These are phyloP conservation scores for Lichtheimia ramosa DNA, from an alignment of 371 early-diverging fungal species.

Conservation along the genomic window DNA sequence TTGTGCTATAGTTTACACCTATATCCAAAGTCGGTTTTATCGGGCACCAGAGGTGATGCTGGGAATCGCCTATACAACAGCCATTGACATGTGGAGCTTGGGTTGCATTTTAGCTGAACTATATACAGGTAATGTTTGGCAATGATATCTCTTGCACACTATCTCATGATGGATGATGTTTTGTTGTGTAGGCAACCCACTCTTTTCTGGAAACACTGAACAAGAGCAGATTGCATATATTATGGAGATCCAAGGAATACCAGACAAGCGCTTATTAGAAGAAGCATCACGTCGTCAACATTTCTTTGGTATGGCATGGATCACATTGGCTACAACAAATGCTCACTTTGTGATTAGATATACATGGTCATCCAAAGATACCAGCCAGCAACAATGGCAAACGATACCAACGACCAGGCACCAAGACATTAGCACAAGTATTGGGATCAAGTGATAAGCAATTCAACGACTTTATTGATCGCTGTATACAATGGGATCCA, in stretches of 20 bases:
- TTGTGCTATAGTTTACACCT: conserved; percentile 75
- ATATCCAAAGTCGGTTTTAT: conserved; percentile 98
- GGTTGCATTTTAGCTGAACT: conserved; percentile 99
- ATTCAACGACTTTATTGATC: conserved; percentile 81
- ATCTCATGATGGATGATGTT: no score
- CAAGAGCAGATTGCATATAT: conserved; percentile 93
- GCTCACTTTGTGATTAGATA: conserved; percentile 37
- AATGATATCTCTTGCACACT: background rate
- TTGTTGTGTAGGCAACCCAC: conserved; percentile 64
- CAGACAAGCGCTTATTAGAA: conserved; percentile 72
- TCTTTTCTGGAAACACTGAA: conserved; percentile 98
- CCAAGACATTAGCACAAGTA: conserved; percentile 70
- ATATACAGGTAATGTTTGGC: conserved; percentile 58
- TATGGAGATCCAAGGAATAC: conserved; percentile 89
- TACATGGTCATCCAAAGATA: conserved; percentile 64
- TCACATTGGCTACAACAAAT: no score
- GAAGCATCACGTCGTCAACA: conserved; percentile 74
- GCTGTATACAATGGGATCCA: conserved; percentile 88
- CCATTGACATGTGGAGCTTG: conserved; percentile 99
- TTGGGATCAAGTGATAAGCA: conserved; percentile 67
- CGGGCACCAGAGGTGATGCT: conserved; percentile 97
- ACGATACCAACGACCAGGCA: conserved; percentile 74
- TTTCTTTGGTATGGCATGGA: conserved; percentile 74
- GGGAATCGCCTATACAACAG: conserved; percentile 83
- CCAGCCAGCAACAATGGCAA: conserved; percentile 79